Evolutionary conservation across 495 filamentous ascomycete genomes (phyloP).

Genomic region (Hypoxylon crocopeplum): DNA sequence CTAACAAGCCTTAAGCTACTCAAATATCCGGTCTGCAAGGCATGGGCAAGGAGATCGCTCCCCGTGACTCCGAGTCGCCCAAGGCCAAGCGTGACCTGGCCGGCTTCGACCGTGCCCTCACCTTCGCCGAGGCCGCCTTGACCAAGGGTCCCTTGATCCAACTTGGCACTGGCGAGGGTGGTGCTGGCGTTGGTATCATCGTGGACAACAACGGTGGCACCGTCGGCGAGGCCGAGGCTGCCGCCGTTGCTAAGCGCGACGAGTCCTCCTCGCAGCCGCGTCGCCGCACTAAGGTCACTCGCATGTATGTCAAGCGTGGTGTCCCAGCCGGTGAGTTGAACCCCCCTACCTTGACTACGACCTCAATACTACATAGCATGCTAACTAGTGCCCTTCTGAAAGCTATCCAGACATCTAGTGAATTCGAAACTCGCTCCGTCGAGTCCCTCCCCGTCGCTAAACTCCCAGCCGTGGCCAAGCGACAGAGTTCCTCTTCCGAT

Average conservation of each 20-base stretch:
- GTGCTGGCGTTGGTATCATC: constrained; percentile 57
- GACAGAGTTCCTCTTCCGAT: constrained; percentile 35
- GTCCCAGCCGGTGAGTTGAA: constrained; percentile 50
- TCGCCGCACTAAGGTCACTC: constrained; percentile 54
- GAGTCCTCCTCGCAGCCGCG: constrained; percentile 39
- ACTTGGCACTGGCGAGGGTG: constrained; percentile 55
- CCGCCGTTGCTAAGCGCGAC: constrained; percentile 38
- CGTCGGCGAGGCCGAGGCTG: constrained; percentile 11
- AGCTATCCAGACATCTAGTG: constrained; percentile 46
- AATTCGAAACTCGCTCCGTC: constrained; percentile 38
- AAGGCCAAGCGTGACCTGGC: constrained; percentile 50
- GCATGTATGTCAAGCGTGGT: constrained; percentile 57
- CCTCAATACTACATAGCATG: constrained; percentile 1
- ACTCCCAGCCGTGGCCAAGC: constrained; percentile 33
- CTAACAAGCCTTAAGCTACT: constrained; percentile 38
- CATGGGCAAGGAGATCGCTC: constrained; percentile 58
- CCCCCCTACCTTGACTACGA: neutral
- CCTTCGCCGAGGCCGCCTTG: constrained; percentile 53
- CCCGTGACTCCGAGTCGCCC: constrained; percentile 39
- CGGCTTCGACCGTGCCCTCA: constrained; percentile 57
- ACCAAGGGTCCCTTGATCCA: constrained; percentile 54
- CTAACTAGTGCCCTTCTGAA: constrained; percentile 23
- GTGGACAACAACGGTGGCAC: constrained; percentile 49
- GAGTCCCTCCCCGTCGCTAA: constrained; percentile 32
- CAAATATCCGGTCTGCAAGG: constrained; percentile 55